Base-by-base conservation (phyloP, 495 filamentous ascomycete species). In the Aspergillus baeticus region DNA sequence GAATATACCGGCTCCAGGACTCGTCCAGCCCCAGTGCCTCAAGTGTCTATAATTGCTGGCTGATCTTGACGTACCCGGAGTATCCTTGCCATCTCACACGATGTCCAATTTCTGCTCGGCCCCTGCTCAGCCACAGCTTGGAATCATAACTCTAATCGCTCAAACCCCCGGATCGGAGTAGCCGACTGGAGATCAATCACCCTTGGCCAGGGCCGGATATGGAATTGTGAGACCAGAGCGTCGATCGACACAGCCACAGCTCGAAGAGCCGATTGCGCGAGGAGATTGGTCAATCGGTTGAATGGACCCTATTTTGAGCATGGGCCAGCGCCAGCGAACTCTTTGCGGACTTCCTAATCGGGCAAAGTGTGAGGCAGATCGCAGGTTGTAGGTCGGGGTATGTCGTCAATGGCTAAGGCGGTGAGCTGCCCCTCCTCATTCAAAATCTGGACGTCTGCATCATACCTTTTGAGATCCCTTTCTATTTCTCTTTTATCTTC, bases 191-290 rank as follows among this genome's bases (percentile, higher is more conserved):
- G 4, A 29, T 29, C 26, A 29, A 29, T 8, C 26, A 8, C 26
- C 26, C 8, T 29, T 3, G 3, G 3, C 8, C 26, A 8, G 8
- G 4, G 3, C 26, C 26, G 41, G 22, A 22, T 15, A 43, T 22
- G 41, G 18, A 29, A 29, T 4, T 43, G 20, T 23, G 18, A 18
- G 41, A 22, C 31, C 3, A 36, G 29, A 22, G 31, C 45, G 26
- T 47, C 45, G 47, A 50, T 29, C 34, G 26, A 50, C 47, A 50
- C 47, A 38, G 47, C 47, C 47, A 50, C 47, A 50, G 6, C 21
- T 38, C n/a, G 31, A 31, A 23, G 23, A 17, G 6, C 10, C 21
- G 18, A 44, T 18, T 15, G 18, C 4, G n/a, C 17, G 2, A 42
- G 26, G 8, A 29, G 38, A 42, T 42, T 42, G 38, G 41, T n/a